phyloP scores from a whole-genome alignment of 2,329 filamentous ascomycete genomes.

The Aspergillus sclerotialis region DNA sequence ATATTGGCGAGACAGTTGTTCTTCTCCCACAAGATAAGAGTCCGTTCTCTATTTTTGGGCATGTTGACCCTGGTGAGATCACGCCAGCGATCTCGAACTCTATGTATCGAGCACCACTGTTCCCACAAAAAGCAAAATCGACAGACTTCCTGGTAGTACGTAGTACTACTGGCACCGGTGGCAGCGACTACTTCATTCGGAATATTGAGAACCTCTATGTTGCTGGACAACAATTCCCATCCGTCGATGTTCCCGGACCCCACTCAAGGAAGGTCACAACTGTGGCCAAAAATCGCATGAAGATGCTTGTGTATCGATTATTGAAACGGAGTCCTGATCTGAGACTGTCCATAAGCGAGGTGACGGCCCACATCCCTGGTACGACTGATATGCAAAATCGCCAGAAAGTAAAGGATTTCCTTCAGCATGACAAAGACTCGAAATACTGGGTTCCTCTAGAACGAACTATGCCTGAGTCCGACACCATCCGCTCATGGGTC shows the following conservation, averaged over 20 bases:
- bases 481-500: constrained; percentile 76
- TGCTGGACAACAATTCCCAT: constrained; percentile 89
- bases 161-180: constrained; percentile 70
- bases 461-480: constrained; percentile 70
- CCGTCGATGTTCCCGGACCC: constrained; percentile 83
- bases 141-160: constrained; percentile 85
- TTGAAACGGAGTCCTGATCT: constrained; percentile 67
- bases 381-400: constrained; percentile 93
- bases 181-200: constrained; percentile 73
- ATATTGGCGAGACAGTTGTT: constrained; percentile 82
- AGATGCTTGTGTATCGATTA: constrained; percentile 89
- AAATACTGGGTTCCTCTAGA: constrained; percentile 84
- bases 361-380: constrained; percentile 86
- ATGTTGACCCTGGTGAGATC: constrained; percentile 83
- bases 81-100: constrained; percentile 88
- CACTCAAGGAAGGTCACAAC: constrained; percentile 94
- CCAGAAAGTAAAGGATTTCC: constrained; percentile 94
- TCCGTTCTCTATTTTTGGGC: constrained; percentile 90
- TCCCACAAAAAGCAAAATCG: constrained; percentile 69
- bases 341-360: constrained; percentile 68
- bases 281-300: constrained; percentile 91
- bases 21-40: constrained; percentile 91
- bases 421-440: constrained; percentile 79
- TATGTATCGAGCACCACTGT: constrained; percentile 92
- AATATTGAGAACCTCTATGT: constrained; percentile 87